Evolutionary conservation across 208 protist species (phyloP), one percentile per base, ranked within the genome.

Genomic region (Trypanosomatidae sp.): DNA sequence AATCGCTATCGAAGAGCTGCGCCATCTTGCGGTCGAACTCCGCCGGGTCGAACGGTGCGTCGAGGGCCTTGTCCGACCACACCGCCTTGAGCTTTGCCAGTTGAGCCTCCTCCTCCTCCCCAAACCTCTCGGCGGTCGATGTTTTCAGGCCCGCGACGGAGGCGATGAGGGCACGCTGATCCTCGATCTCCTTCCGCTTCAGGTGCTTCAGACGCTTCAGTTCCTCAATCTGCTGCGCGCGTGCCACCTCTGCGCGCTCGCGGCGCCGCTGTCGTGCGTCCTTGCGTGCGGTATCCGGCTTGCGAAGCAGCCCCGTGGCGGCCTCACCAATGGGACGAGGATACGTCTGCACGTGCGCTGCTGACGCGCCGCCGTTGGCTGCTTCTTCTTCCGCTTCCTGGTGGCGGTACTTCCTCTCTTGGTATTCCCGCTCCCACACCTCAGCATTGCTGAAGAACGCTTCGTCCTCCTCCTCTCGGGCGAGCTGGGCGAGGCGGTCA

Each of bases 11-110:
- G 77, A 97, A 96, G 41, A 97, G 71, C 72, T 83, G 67, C 47
- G 84, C 81, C 94, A 97, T 97, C 80, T 95, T 95, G 55, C 80
- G 83, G 52, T 96, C 90, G 64, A 95, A 97, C 72, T 95, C 90
- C 6, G 84, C 83, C 8, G 94, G 86, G 69, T 97, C 90, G 73
- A 91, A 97, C 22, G 91, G 89, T 44, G 88, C 88, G 3, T 95
- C 86, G 15, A 97, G 81, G 72, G 90, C 89, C 66, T 95, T 85
- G 71, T 97, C 90, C 28, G 77, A 88, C 89, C 90, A 97, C 33
- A 94, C 74, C 25, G 76, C 78, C 71, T 83, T 86, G 25, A 94
- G 73, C 43, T 88, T 87, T 41, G 62, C 59, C 72, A 94, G 71
- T 66, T 76, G 77, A 8, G 65, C 80, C 36, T 92, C 87, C 59